phyloP scores from a whole-genome alignment of 768 basidiomycete species.

The Phlegmacium glaucopus region DNA sequence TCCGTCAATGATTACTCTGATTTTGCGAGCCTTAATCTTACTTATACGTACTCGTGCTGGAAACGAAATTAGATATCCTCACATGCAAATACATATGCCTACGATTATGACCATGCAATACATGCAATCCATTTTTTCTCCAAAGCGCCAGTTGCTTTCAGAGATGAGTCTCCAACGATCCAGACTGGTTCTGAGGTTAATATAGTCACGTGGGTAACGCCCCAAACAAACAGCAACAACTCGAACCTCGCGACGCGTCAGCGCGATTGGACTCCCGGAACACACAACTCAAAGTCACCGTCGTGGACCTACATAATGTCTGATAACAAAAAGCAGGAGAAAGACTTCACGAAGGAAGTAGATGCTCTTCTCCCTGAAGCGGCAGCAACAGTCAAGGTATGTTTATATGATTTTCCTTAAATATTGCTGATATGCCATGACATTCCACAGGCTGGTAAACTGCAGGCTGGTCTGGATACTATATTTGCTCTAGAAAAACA shows the following conservation, averaged over 20 bases:
- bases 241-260: conserved; percentile 60
- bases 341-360: conserved; percentile 85
- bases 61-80: conserved; percentile 30
- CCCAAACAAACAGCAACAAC: conserved; percentile 41
- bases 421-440: conserved; percentile 10
- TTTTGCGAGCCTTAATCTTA: conserved; percentile 29
- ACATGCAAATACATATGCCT: conserved; percentile 23
- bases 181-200: conserved; percentile 17
- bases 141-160: conserved; percentile 4
- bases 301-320: conserved; percentile 56
- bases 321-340: conserved; percentile 81
- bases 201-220: conserved; percentile 25
- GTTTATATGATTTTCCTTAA: background rate
- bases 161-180: background rate
- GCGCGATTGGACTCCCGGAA: conserved; percentile 30
- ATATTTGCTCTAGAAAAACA: conserved; percentile 91
- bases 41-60: conserved; percentile 37
- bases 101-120: conserved; percentile 24
- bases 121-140: conserved; percentile 28
- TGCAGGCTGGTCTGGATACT: conserved; percentile 87
- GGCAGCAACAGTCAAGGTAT: conserved; percentile 66
- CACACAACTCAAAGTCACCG: conserved; percentile 35
- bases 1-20: conserved; percentile 44
- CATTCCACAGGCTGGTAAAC: conserved; percentile 62
- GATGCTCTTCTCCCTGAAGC: conserved; percentile 70